Evolutionary conservation across 805 yeast species (phyloP).

Genomic region (Pichia insulana): DNA sequence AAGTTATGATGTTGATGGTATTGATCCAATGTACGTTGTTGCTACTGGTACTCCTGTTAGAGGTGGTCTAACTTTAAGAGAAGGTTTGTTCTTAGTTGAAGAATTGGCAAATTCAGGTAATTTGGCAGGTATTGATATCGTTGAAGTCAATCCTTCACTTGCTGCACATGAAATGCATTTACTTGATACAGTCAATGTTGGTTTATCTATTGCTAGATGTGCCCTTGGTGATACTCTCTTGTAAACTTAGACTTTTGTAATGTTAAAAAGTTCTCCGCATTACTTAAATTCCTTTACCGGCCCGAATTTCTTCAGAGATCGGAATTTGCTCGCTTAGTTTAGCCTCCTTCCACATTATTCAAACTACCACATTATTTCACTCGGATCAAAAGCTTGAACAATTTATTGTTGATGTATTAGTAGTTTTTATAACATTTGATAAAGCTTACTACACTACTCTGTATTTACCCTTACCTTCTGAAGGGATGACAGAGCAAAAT

Average conservation of each 20-base stretch:
- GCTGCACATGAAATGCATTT: slow-evolving; percentile 72
- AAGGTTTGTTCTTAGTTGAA: slow-evolving; percentile 87
- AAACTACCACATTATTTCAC: neutral
- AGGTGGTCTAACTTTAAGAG: slow-evolving; percentile 92
- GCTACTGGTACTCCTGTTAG: slow-evolving; percentile 98
- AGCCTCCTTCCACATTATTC: no score
- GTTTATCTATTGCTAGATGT: slow-evolving; percentile 85
- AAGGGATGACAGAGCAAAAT: neutral
- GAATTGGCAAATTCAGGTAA: slow-evolving; percentile 87
- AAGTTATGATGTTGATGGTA: slow-evolving; percentile 93
- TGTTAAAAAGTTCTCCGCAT: no score
- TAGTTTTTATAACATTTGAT: no score
- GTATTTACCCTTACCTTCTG: no score
- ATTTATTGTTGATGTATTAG: no score
- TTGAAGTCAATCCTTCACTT: slow-evolving; percentile 85
- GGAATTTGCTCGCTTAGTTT: neutral
- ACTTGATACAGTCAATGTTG: slow-evolving; percentile 79
- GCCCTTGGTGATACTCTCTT: slow-evolving; percentile 87
- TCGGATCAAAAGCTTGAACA: no score
- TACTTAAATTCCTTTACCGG: no score
- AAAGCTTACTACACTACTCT: no score
- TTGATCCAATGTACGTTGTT: slow-evolving; percentile 89
- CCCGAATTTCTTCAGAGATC: no score
- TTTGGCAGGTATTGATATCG: slow-evolving; percentile 80
- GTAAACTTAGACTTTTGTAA: slow-evolving; percentile 22